A percentile compares a stretch with the other conserved stretches of the same genome.
Evolutionary conservation across 768 basidiomycete species (phyloP).

Genomic region (Boletus insuetus): DNA sequence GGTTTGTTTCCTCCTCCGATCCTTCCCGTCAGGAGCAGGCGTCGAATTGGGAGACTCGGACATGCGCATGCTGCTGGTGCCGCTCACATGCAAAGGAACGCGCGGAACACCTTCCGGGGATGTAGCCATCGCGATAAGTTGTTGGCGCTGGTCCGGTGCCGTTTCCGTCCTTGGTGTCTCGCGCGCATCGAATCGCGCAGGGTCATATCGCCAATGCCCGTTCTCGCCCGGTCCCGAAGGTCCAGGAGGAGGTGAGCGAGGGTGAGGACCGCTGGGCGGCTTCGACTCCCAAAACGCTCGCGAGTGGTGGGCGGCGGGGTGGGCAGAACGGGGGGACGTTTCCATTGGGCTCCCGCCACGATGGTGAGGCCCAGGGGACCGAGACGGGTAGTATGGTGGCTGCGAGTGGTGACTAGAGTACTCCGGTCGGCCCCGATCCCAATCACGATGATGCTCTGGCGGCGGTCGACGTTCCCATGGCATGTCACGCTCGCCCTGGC

Average conservation of each 20-base stretch:
- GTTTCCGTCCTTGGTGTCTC: conserved; percentile 36
- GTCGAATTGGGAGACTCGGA: conserved; percentile 61
- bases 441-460: conserved; percentile 47
- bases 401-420: conserved; percentile 33
- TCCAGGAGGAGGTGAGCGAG: conserved; percentile 34
- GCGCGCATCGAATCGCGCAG: conserved; percentile 48
- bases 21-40: conserved; percentile 44
- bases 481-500: conserved; percentile 49
- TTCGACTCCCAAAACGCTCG: conserved; percentile 63
- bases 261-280: conserved; percentile 36
- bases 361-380: conserved; percentile 38
- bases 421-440: conserved; percentile 47
- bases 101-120: conserved; percentile 44
- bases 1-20: conserved; percentile 39
- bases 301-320: conserved; percentile 34
- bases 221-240: conserved; percentile 41
- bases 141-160: conserved; percentile 33
- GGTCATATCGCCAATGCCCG: conserved; percentile 59
- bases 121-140: conserved; percentile 39
- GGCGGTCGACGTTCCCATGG: conserved; percentile 63
- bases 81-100: conserved; percentile 28
- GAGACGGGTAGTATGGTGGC: conserved; percentile 31
- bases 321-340: conserved; percentile 56
- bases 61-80: conserved; percentile 37
- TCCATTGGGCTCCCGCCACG: conserved; percentile 52